These are phyloP conservation scores for Ophiorrhiza pumila DNA, from an alignment of 257 asterid species.

Conservation along the genomic window DNA sequence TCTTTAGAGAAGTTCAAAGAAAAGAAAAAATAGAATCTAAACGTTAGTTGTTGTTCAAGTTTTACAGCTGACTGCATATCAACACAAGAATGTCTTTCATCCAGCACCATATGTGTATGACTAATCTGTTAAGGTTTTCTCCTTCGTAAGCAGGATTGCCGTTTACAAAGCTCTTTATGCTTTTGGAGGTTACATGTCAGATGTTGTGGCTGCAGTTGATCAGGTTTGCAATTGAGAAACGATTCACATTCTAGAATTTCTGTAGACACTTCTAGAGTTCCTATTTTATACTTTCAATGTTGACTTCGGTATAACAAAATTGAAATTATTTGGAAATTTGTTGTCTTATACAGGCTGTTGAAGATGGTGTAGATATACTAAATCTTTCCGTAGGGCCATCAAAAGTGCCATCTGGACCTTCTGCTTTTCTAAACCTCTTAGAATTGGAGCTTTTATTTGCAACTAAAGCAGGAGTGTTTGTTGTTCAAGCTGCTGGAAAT, in stretches of 20 bases:
- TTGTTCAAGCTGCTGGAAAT: constrained; percentile 72
- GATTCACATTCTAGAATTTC: neutral
- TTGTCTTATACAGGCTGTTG: constrained; percentile 56
- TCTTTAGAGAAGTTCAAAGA: neutral
- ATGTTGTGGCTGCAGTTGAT: constrained; percentile 75
- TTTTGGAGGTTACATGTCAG: constrained; percentile 69
- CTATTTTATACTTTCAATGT: neutral
- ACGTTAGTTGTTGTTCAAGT: neutral
- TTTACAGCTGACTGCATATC: neutral
- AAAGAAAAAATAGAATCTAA: neutral
- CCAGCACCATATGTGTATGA: neutral
- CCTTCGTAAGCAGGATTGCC: constrained; percentile 45
- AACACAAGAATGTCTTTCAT: constrained; percentile 1
- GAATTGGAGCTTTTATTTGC: constrained; percentile 65
- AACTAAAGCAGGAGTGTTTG: constrained; percentile 60
- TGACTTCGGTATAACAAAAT: neutral
- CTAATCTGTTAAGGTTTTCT: neutral
- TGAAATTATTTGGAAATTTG: neutral
- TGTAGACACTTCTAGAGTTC: neutral
- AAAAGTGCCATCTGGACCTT: constrained; percentile 45
- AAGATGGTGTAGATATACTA: constrained; percentile 74
- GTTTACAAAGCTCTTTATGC: constrained; percentile 58
- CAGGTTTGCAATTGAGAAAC: constrained; percentile 34
- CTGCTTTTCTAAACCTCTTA: constrained; percentile 51
- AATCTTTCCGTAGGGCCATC: constrained; percentile 73